These are phyloP conservation scores for Botrytis porri DNA, from an alignment of 2,329 filamentous ascomycete genomes.

Conservation along the genomic window DNA sequence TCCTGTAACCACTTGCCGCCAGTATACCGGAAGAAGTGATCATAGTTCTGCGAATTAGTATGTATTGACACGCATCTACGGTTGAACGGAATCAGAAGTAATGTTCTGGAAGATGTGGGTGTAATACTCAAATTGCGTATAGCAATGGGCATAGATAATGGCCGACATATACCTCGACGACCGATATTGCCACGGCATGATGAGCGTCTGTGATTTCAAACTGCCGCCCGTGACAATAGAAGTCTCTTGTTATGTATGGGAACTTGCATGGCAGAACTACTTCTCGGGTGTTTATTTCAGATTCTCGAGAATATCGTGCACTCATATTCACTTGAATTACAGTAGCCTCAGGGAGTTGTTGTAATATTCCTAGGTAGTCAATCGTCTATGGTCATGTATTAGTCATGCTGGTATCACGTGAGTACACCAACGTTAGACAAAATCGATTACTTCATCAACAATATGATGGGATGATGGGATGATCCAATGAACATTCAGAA, in stretches of 20 bases:
- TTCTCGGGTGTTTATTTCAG: background rate
- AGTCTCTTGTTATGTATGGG: background rate
- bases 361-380: too few species aligned
- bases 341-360: background rate
- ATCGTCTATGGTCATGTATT: background rate
- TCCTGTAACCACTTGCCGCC: background rate
- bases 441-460: background rate
- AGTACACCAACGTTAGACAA: rapidly evolving
- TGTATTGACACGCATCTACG: background rate
- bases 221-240: background rate
- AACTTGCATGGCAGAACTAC: background rate
- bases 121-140: background rate
- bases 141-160: background rate
- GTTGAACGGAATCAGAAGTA: background rate
- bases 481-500: background rate
- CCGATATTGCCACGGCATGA: background rate
- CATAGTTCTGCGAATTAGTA: background rate
- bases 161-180: background rate
- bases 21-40: background rate
- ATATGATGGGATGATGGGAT: background rate
- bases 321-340: background rate
- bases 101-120: background rate
- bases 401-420: rapidly evolving
- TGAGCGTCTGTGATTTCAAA: background rate
- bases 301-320: background rate